phyloP scores from a whole-genome alignment of 305 asterid species.

The Withania somnifera region DNA sequence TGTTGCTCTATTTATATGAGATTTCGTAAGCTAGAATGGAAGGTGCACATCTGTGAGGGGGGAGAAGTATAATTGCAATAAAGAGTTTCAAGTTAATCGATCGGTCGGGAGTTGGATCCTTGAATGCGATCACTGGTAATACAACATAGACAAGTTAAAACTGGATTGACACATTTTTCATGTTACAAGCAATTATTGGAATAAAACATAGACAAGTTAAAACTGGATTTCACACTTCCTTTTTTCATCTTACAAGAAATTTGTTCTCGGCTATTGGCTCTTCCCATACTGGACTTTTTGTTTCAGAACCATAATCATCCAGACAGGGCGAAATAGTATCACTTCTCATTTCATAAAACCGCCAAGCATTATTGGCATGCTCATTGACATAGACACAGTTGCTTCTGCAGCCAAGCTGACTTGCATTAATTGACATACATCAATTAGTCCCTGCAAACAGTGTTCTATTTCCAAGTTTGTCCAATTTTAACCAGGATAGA shows the following conservation, averaged over 20 bases:
- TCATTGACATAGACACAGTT: constrained; percentile 24
- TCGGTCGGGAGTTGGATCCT: too few relatives aligned
- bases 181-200: too few relatives aligned
- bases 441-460: constrained; percentile 27
- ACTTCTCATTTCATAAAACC: background rate
- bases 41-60: too few relatives aligned
- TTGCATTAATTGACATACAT: constrained; percentile 18
- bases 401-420: constrained; percentile 20
- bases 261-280: background rate
- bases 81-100: too few relatives aligned
- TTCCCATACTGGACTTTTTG: background rate
- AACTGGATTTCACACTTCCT: background rate
- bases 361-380: background rate
- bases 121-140: too few relatives aligned
- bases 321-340: background rate
- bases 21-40: too few relatives aligned
- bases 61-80: too few relatives aligned
- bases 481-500: constrained; percentile 16
- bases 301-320: background rate
- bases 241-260: background rate
- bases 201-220: background rate
- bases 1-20: too few relatives aligned
- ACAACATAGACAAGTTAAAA: too few relatives aligned
- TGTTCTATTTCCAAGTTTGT: constrained; percentile 17
- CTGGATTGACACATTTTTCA: too few relatives aligned